phyloP scores from a whole-genome alignment of 306 rosid species.

The Boehmeria nivea region DNA sequence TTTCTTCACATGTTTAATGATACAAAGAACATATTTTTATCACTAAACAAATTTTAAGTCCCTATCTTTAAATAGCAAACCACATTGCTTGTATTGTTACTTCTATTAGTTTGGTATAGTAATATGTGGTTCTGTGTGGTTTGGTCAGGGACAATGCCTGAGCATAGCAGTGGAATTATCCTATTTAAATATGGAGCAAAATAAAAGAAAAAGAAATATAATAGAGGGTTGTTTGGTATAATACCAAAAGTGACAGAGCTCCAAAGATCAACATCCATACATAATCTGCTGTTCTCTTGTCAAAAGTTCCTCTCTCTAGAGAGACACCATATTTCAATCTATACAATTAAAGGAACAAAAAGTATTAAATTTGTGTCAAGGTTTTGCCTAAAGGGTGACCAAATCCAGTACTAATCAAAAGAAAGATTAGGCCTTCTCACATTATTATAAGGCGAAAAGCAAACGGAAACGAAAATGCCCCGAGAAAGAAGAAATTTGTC shows the following conservation, averaged over 20 bases:
- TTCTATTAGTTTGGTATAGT: too few relatives aligned
- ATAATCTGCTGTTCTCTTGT: slow-evolving; percentile 75
- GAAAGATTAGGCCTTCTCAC: slow-evolving; percentile 26
- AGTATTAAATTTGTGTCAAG: not conserved
- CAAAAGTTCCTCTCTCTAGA: slow-evolving; percentile 67
- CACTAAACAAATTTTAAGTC: too few relatives aligned
- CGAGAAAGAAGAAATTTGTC: slow-evolving; percentile 74
- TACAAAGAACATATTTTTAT: too few relatives aligned
- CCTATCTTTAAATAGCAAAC: too few relatives aligned
- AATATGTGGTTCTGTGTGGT: too few relatives aligned
- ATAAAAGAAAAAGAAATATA: not conserved
- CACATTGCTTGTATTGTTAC: too few relatives aligned
- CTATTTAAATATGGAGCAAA: not conserved
- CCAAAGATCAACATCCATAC: slow-evolving; percentile 71
- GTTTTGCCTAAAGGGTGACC: not conserved
- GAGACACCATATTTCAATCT: slow-evolving; percentile 78
- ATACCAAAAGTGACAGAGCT: slow-evolving; percentile 68
- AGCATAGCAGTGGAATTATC: too few relatives aligned
- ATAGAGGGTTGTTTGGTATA: not conserved
- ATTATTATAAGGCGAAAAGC: slow-evolving; percentile 49
- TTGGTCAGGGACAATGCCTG: too few relatives aligned
- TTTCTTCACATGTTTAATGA: too few relatives aligned
- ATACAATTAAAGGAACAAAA: slow-evolving; percentile 4
- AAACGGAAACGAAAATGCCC: slow-evolving; percentile 50
- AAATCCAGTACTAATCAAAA: not conserved